Conservation (phyloP, 1,284 basidiomycete species). For the Austroboletus olivaceoglutinosus region DNA sequence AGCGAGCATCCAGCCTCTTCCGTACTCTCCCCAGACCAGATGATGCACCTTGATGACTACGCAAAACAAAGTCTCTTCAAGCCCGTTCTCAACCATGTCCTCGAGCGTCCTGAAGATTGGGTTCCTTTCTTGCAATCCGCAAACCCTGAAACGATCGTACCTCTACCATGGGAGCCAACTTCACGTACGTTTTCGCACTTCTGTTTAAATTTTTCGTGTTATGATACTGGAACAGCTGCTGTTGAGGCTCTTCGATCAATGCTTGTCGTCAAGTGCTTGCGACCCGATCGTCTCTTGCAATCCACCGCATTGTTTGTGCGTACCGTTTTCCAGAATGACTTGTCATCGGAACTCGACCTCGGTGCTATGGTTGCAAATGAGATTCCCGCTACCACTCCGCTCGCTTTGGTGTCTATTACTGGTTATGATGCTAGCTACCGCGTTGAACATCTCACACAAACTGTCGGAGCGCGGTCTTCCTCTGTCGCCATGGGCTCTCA, state of each 20-base stretch:
- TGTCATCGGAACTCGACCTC: conserved; percentile 78
- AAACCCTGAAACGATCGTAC: conserved; percentile 73
- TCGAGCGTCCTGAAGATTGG: conserved; percentile 73
- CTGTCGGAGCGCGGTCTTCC: conserved; percentile 69
- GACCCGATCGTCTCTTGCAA: conserved; percentile 86
- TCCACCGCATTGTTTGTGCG: conserved; percentile 76
- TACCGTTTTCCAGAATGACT: conserved; percentile 74
- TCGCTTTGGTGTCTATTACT: conserved; percentile 89
- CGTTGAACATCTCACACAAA: conserved; percentile 85
- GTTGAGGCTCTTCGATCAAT: conserved; percentile 72
- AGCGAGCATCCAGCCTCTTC: conserved; percentile 42
- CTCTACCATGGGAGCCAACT: conserved; percentile 72
- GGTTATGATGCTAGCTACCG: conserved; percentile 98
- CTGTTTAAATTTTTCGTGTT: not conserved
- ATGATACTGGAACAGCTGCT: conserved; percentile 49
- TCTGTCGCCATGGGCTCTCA: conserved; percentile 98
- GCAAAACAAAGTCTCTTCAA: conserved; percentile 75
- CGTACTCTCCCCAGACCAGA: conserved; percentile 65
- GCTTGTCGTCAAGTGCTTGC: conserved; percentile 83
- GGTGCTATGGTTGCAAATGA: conserved; percentile 75
- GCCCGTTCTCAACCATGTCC: conserved; percentile 69
- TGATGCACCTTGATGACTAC: conserved; percentile 63
- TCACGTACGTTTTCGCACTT: conserved; percentile 54
- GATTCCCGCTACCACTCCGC: conserved; percentile 75
- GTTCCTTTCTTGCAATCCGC: conserved; percentile 66